Percentiles rank a stretch among this genome's conserved stretches.
These are phyloP conservation scores for Trichoderma asperelloides DNA, from an alignment of 495 filamentous ascomycete species.

Conservation along the genomic window DNA sequence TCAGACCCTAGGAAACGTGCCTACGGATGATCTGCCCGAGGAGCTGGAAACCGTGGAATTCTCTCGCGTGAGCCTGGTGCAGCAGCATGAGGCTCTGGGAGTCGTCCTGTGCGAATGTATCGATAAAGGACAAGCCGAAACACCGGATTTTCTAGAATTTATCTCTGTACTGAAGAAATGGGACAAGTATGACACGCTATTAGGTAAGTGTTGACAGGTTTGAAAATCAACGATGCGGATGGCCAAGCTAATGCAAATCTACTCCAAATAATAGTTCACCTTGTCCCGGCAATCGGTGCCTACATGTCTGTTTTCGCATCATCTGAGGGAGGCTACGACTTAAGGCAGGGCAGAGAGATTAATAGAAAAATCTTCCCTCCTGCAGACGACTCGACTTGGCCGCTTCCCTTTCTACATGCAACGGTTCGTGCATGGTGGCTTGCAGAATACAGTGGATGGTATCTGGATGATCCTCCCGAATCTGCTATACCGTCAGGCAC, in stretches of 20 bases:
- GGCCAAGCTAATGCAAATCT: neutral
- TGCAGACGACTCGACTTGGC: slow-evolving; percentile 58
- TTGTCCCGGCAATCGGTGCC: slow-evolving; percentile 66
- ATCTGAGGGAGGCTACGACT: slow-evolving; percentile 46
- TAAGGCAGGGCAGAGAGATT: slow-evolving; percentile 58
- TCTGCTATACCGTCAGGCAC: slow-evolving; percentile 47
- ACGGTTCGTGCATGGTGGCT: slow-evolving; percentile 75
- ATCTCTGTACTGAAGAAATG: slow-evolving; percentile 53
- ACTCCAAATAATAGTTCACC: slow-evolving; percentile 50
- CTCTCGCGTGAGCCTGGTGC: slow-evolving; percentile 60
- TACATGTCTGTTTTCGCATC: slow-evolving; percentile 68
- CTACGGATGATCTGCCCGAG: slow-evolving; percentile 51
- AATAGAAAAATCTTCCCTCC: slow-evolving; percentile 55
- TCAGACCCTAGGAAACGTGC: slow-evolving; percentile 54
- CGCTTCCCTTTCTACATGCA: slow-evolving; percentile 63
- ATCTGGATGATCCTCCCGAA: slow-evolving; percentile 56
- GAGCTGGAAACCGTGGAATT: slow-evolving; percentile 64
- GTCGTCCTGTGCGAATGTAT: slow-evolving; percentile 66
- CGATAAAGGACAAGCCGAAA: slow-evolving; percentile 57
- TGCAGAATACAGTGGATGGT: slow-evolving; percentile 84
- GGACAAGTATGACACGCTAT: slow-evolving; percentile 61
- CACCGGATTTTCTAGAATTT: slow-evolving; percentile 65
- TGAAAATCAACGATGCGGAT: neutral
- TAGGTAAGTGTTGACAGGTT: slow-evolving; percentile 17
- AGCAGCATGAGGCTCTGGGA: slow-evolving; percentile 84